These are phyloP conservation scores for Thraustochytrium striatum DNA, from an alignment of 352 stramenopile genomes.

Conservation along the genomic window DNA sequence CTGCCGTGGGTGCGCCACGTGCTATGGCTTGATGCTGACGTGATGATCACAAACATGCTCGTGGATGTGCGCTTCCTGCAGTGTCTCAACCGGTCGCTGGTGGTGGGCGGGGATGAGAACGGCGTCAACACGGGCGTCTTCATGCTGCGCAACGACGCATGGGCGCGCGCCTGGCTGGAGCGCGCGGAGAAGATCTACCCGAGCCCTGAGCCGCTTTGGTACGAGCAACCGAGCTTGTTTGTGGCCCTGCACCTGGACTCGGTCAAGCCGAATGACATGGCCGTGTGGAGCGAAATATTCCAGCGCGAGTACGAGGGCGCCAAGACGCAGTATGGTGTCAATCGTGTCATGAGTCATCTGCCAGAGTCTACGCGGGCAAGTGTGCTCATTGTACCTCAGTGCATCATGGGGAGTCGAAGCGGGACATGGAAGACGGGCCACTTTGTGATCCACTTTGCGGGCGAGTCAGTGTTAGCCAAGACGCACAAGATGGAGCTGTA, in stretches of 20 bases:
- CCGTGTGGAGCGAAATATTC: background rate
- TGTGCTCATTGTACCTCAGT: background rate
- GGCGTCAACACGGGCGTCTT: constrained; percentile 12
- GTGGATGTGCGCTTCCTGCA: no score
- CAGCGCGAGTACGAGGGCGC: background rate
- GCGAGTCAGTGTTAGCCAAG: no score
- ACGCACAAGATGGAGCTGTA: no score
- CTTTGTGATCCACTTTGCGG: background rate
- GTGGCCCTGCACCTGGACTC: background rate
- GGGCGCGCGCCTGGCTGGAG: background rate
- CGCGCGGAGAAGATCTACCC: no score
- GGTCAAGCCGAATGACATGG: background rate
- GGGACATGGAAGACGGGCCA: background rate
- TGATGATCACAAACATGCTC: no score
- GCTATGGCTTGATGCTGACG: no score
- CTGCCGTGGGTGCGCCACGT: no score
- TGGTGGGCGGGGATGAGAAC: no score
- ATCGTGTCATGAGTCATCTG: no score
- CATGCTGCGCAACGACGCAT: background rate
- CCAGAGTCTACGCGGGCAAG: no score
- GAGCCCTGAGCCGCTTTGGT: no score
- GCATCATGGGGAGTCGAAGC: background rate
- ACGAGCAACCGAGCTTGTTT: background rate
- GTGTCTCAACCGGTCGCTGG: no score
- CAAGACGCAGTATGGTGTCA: background rate